Conservation (phyloP, 371 early-diverging fungal species). For the Saksenaea oblongispora region DNA sequence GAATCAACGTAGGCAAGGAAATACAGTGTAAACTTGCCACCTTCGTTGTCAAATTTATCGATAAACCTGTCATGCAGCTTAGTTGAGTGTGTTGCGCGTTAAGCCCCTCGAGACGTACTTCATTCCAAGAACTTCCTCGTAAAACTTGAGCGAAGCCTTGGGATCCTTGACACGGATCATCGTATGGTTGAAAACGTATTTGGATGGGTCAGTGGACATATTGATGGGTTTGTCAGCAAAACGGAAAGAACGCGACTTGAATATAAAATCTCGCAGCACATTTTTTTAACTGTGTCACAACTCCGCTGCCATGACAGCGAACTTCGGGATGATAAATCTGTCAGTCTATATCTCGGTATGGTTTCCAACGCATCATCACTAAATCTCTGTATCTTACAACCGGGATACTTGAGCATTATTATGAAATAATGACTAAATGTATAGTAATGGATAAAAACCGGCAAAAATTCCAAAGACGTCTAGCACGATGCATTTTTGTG, state of each 20-base stretch:
- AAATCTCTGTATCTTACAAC: no score
- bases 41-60: constrained; percentile 53
- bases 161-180: constrained; percentile 88
- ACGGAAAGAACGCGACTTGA: neutral
- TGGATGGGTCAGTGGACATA: constrained; percentile 38
- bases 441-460: no score
- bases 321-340: no score
- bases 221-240: constrained; percentile 4
- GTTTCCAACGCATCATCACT: no score
- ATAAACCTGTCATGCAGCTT: constrained; percentile 48
- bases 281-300: neutral
- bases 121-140: constrained; percentile 82
- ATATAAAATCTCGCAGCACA: neutral
- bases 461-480: no score
- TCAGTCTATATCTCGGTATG: no score
- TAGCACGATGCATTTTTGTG: no score
- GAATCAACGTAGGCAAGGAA: constrained; percentile 74
- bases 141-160: constrained; percentile 74
- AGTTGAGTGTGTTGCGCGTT: neutral
- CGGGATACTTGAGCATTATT: no score
- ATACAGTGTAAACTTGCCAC: constrained; percentile 73
- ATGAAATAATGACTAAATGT: no score
- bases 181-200: constrained; percentile 71
- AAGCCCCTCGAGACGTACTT: constrained; percentile 47
- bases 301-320: constrained; percentile 3